Percentiles rank a stretch among this genome's conserved stretches.
phyloP scores from a whole-genome alignment of 345 rosid species.

The Dipteronia sinensis region DNA sequence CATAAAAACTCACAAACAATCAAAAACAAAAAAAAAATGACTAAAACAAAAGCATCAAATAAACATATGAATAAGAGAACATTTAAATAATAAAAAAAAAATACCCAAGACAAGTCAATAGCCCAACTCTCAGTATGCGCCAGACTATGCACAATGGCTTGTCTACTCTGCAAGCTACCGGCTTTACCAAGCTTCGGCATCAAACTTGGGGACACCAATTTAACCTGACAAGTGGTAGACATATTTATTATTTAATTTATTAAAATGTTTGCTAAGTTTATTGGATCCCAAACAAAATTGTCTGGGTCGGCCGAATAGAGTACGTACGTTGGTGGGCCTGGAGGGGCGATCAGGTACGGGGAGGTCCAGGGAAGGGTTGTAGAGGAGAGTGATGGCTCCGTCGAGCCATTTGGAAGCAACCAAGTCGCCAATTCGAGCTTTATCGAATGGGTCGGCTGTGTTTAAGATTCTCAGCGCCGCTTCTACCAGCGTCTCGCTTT shows the following conservation, averaged over 20 bases:
- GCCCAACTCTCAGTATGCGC: constrained; percentile 95
- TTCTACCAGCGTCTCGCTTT: constrained; percentile 66
- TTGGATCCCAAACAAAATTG: too few species aligned
- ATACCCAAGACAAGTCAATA: constrained; percentile 87
- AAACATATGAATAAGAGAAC: background rate
- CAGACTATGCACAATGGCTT: constrained; percentile 91
- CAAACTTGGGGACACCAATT: constrained; percentile 76
- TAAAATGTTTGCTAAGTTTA: too few species aligned
- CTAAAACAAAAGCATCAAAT: background rate
- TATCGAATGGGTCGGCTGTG: constrained; percentile 80
- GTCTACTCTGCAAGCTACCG: constrained; percentile 91
- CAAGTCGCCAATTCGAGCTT: constrained; percentile 73
- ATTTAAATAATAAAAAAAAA: background rate
- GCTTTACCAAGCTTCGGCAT: constrained; percentile 97
- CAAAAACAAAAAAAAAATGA: background rate
- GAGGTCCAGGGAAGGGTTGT: constrained; percentile 51
- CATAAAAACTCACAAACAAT: background rate
- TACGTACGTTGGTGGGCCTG: constrained; percentile 60
- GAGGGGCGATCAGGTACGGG: constrained; percentile 77
- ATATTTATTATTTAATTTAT: too few species aligned
- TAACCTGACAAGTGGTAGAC: constrained; percentile 47
- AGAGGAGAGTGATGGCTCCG: constrained; percentile 61
- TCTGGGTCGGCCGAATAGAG: too few species aligned
- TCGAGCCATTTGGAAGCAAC: constrained; percentile 76
- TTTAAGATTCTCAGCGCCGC: constrained; percentile 70